Base-by-base conservation (phyloP, 805 yeast species). In the Yamadazyma scolyti region DNA sequence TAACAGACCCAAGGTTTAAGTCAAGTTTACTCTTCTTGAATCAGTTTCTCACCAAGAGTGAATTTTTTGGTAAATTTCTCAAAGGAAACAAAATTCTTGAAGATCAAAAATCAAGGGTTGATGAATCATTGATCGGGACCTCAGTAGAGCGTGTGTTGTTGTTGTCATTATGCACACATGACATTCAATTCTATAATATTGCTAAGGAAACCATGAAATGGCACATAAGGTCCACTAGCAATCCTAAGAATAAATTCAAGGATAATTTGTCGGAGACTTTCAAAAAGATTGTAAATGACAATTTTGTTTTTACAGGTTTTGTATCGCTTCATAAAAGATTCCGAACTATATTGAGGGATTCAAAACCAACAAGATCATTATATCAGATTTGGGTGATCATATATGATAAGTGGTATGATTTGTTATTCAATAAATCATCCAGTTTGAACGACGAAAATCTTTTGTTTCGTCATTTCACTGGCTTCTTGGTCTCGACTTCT, bases 241-340 rank as follows among this genome's bases (percentile, higher is more conserved):
- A 34, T 19, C n/a, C 16, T n/a, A 6, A 11, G 5, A 20, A 22
- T 2, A 21, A 9, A 17, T 37, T 33, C 30, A 17, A 21, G 1
- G 31, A 40, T 6, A 52, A 58, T 34, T 34, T 63, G 23, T 27
- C 39, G 6, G 50, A 46, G 3, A 50, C 61, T 0, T 61, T 65
- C 32, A 43, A 47, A 16, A 40, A 39, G 20, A 59, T 84, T 27
- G 55, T 73, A 3, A 54, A 71, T 5, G 88, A 80, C 39, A 72
- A 66, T 14, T 58, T 61, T 14, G 71, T 79, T 2, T 73, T 81
- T 23, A 77, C 84, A 1, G 89, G 93, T 17, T 68, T 79, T 13
- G 78, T 81, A 17, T 88, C 94, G 0, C 65, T 82, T 20, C 88
- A 83, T 47, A 82, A 82, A 48, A 72, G 77, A 36, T 56, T 82